Evolutionary conservation across 306 rosid genomes (phyloP).

Genomic region (Rosa chinensis): DNA sequence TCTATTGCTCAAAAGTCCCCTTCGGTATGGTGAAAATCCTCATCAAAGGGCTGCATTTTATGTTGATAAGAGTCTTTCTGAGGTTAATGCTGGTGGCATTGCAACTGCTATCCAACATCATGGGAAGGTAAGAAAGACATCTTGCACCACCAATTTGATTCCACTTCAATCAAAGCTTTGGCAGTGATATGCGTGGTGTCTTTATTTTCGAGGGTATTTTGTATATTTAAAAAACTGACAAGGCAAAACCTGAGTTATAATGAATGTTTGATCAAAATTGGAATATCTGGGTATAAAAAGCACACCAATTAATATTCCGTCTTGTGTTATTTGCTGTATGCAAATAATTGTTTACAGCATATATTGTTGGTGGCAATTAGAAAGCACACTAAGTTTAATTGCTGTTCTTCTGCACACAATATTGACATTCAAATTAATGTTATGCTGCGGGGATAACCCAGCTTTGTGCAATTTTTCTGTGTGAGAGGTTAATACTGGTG

Average conservation of each 20-base stretch:
- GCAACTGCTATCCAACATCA: conserved; percentile 92
- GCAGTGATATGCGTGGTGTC: neutral
- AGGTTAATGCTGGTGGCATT: conserved; percentile 85
- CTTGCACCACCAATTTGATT: neutral
- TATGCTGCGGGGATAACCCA: neutral
- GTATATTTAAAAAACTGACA: neutral
- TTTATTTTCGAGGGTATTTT: neutral
- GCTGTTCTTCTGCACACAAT: no score
- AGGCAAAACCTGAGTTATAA: neutral
- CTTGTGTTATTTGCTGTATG: neutral
- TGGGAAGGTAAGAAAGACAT: conserved; percentile 63
- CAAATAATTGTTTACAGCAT: neutral
- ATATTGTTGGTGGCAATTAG: neutral
- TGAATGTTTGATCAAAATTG: neutral
- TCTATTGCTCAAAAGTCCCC: conserved; percentile 58
- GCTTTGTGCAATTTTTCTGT: neutral
- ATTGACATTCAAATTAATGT: neutral
- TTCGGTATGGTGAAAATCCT: conserved; percentile 96
- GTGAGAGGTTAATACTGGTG: neutral
- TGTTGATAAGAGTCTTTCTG: conserved; percentile 76
- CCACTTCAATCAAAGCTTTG: neutral
- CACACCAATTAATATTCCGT: neutral
- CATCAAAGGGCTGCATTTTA: conserved; percentile 89
- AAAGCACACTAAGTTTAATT: no score
- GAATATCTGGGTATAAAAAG: neutral